These are phyloP conservation scores for Aaosphaeria pasadenensis DNA, from an alignment of 2,329 filamentous ascomycete species.

Conservation along the genomic window DNA sequence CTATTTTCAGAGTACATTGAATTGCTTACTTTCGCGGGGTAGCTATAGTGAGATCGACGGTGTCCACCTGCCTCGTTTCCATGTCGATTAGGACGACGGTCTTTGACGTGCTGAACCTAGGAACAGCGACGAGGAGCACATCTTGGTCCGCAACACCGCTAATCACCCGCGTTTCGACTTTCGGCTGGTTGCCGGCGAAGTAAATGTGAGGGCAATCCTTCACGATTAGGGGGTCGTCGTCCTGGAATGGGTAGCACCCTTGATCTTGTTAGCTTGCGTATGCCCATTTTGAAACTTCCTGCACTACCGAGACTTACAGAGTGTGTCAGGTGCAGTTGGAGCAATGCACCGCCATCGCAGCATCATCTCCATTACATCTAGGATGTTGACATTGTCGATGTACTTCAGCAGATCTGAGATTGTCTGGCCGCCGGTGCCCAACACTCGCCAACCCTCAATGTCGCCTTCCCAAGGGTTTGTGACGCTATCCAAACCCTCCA, in stretches of 20 bases:
- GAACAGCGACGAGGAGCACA: constrained; percentile 78
- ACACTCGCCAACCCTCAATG: constrained; percentile 81
- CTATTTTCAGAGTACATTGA: too few relatives aligned
- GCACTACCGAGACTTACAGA: constrained; percentile 62
- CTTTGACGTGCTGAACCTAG: constrained; percentile 73
- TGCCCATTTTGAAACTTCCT: too few relatives aligned
- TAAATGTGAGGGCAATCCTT: constrained; percentile 84
- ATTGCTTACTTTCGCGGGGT: neutral
- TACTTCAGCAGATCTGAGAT: constrained; percentile 94
- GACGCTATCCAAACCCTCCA: constrained; percentile 79
- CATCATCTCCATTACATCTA: constrained; percentile 93
- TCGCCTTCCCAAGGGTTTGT: constrained; percentile 95
- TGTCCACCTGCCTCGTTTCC: constrained; percentile 77
- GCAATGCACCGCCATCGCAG: constrained; percentile 87
- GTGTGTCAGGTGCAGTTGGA: constrained; percentile 90
- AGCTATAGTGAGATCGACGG: constrained; percentile 43
- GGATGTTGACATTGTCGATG: constrained; percentile 69
- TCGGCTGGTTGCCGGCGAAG: constrained; percentile 81
- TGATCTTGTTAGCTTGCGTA: too few relatives aligned
- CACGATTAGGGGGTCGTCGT: constrained; percentile 87
- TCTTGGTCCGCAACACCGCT: constrained; percentile 63
- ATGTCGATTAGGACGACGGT: constrained; percentile 81
- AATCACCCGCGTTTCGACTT: constrained; percentile 70
- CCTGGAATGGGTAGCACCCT: constrained; percentile 97
- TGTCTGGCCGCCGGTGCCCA: constrained; percentile 88